Evolutionary conservation across 2,329 filamentous ascomycete species (phyloP), one percentile per base, ranked within the genome.

Genomic region (Fusarium sp.): DNA sequence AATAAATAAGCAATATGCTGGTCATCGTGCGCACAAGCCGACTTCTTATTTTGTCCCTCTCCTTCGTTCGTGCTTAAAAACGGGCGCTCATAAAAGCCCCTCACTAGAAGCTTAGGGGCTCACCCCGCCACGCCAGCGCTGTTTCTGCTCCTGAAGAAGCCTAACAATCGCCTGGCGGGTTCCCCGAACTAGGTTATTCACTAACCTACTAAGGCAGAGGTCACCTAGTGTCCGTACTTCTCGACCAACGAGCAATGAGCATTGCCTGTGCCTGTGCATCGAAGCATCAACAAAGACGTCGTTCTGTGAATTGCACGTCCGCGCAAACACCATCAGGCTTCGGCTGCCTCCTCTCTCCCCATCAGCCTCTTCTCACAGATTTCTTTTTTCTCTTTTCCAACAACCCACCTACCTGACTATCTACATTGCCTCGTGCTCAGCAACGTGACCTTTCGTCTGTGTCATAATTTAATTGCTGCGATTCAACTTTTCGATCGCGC

Each of bases 271-370:
- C 59, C 58, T 65, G 69, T 67, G 69, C 71, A 73, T 71, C 67
- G 62, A 73, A 75, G 74, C 73, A 75, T 73, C 51, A 60, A 71
- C 32, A 62, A 53, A 51, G 55, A 67, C 57, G 63, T 73, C 65
- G 60, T 51, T 69, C 63, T 44, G 70, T 67, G 67, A 74, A 66
- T 63, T 67, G 62, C 58, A 59, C 60, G 44, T 34, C 56, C 65
- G 70, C 68, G 65, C 66, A 65, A 71, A 64, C 58, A 63, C 47
- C 41, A 61, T 64, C 58, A 59, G 58, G 57, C 59, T 52, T 27
- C 29, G 68, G 46, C 57, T 63, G 73, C 58, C 48, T 40, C 65
- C 57, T 55, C 64, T 56, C 56, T 43, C 46, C 29, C n/a, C 29
- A 38, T 53, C 62, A 54, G 30, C 56, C 20, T 30, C 41, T 51